Conservation (phyloP, 225 moss, liverwort and hornwort species). For the Pseudisothecium myosuroides region DNA sequence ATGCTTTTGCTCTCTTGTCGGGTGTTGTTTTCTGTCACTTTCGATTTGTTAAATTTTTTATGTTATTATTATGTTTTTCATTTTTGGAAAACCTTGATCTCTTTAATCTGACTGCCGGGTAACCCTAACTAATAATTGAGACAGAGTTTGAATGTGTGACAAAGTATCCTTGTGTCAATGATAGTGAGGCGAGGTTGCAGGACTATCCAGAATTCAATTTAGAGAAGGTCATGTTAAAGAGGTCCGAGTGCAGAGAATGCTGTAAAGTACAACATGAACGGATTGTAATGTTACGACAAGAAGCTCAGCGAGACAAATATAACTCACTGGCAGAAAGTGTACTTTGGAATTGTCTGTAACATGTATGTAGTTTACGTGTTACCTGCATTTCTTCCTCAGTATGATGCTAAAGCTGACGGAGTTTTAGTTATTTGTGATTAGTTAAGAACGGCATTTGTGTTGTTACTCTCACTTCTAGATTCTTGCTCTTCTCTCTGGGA, state of each 20-base stretch:
- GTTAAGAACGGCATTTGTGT: neutral
- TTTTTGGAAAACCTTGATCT: neutral
- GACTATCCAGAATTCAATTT: neutral
- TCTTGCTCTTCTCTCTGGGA: neutral
- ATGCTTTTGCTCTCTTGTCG: neutral
- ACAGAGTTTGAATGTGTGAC: neutral
- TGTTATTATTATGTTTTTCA: neutral
- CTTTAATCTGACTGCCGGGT: neutral
- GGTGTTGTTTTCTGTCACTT: neutral
- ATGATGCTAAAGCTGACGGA: neutral
- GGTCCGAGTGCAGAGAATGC: neutral
- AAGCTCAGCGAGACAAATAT: neutral
- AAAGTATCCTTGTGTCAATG: neutral
- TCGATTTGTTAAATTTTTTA: neutral
- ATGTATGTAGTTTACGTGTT: neutral
- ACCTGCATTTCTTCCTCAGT: neutral
- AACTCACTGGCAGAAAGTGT: neutral
- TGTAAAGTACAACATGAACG: neutral
- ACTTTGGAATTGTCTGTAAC: neutral
- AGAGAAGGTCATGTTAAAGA: neutral
- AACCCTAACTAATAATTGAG: neutral
- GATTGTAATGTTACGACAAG: neutral
- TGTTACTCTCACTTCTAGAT: neutral
- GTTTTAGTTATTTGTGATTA: neutral
- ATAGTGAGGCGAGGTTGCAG: neutral